These are phyloP conservation scores for Rhizopogon roseolus DNA, from an alignment of 768 basidiomycete genomes.

Conservation along the genomic window DNA sequence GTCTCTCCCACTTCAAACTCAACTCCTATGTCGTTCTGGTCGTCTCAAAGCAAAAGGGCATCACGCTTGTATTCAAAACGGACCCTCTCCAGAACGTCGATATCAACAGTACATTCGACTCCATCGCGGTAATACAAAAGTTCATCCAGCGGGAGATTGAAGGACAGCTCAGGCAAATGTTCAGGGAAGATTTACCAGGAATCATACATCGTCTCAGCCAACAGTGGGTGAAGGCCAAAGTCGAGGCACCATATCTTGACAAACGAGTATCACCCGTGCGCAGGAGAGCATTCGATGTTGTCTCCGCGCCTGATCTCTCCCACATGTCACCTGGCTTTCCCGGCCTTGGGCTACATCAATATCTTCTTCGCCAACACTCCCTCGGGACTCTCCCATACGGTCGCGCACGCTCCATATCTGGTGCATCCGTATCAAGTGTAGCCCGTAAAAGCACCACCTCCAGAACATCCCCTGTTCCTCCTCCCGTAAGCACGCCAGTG, in stretches of 20 bases:
- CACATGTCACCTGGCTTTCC: conserved; percentile 14
- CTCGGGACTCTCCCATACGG: conserved; percentile 11
- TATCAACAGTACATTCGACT: conserved; percentile 97
- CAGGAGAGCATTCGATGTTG: conserved; percentile 31
- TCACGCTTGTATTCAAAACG: conserved; percentile 99
- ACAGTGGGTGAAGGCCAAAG: conserved; percentile 92
- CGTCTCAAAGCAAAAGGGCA: conserved; percentile 95
- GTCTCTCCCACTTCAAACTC: conserved; percentile 91
- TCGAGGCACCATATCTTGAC: conserved; percentile 83
- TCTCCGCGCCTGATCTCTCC: conserved; percentile 38
- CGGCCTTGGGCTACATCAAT: conserved; percentile 16
- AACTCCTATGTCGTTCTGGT: conserved; percentile 96
- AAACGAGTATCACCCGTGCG: conserved; percentile 40
- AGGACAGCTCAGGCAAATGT: conserved; percentile 95
- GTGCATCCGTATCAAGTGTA: conserved; percentile 33
- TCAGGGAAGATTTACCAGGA: conserved; percentile 91
- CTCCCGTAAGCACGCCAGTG: conserved; percentile 14
- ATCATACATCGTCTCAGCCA: conserved; percentile 96
- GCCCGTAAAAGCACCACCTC: conserved; percentile 20
- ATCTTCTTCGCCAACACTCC: conserved; percentile 21
- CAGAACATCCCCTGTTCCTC: conserved; percentile 11
- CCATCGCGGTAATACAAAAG: conserved; percentile 95
- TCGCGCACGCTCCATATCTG: conserved; percentile 38
- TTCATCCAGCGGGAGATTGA: conserved; percentile 98
- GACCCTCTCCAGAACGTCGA: conserved; percentile 98